These are phyloP conservation scores for Pseudomassariella vexata DNA, from an alignment of 2,329 filamentous ascomycete genomes.

Conservation along the genomic window DNA sequence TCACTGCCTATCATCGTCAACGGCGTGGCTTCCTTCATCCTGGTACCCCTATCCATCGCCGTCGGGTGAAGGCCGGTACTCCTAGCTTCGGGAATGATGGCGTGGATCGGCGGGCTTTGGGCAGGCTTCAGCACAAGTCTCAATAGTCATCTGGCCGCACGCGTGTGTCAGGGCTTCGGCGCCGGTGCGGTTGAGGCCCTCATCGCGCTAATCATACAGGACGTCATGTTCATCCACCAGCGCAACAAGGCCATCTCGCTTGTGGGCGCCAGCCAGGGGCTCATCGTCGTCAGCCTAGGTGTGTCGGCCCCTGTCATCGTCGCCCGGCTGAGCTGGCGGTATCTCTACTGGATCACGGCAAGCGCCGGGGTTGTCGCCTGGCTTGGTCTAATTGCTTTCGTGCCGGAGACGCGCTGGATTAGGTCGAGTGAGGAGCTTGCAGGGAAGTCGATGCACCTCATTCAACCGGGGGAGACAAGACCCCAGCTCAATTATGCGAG, in stretches of 20 bases:
- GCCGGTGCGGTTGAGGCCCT: slow-evolving; percentile 29
- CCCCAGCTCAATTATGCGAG: slow-evolving; percentile 20
- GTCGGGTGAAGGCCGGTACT: slow-evolving; percentile 30
- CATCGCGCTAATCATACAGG: slow-evolving; percentile 31
- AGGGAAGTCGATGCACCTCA: slow-evolving; percentile 15
- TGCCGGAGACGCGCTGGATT: slow-evolving; percentile 29
- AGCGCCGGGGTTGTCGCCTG: slow-evolving; percentile 24
- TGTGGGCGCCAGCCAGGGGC: slow-evolving; percentile 22
- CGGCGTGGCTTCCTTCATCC: slow-evolving; percentile 27
- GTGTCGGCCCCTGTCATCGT: slow-evolving; percentile 23
- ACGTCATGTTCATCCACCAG: slow-evolving; percentile 32
- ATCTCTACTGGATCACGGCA: slow-evolving; percentile 28
- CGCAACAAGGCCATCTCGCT: slow-evolving; percentile 26
- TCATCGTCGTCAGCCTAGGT: slow-evolving; percentile 23
- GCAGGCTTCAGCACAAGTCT: slow-evolving; percentile 25
- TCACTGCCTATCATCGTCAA: slow-evolving; percentile 29
- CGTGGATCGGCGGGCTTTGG: slow-evolving; percentile 29
- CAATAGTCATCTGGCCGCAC: slow-evolving; percentile 24
- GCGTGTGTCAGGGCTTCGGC: slow-evolving; percentile 28
- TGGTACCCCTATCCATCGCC: slow-evolving; percentile 30
- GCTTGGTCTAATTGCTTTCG: slow-evolving; percentile 23
- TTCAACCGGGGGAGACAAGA: slow-evolving; percentile 18
- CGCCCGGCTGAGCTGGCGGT: slow-evolving; percentile 25
- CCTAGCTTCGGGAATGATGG: slow-evolving; percentile 23
- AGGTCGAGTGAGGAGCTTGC: slow-evolving; percentile 23